Conservation (phyloP, 1,284 basidiomycete genomes). For the Cutaneotrichosporon daszewskae region DNA sequence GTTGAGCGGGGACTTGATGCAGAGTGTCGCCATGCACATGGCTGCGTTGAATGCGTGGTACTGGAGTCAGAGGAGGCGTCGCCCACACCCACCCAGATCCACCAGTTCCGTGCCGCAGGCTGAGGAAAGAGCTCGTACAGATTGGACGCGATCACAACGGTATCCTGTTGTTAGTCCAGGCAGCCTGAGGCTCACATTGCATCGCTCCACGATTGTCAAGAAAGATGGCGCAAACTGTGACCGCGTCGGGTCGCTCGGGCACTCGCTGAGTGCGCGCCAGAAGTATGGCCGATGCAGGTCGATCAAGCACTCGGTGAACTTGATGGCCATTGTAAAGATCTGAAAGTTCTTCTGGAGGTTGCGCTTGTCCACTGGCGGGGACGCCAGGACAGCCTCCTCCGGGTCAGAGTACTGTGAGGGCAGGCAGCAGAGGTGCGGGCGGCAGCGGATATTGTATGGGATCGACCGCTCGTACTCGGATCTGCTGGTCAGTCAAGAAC, state of each 20-base stretch:
- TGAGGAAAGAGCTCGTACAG: constrained; percentile 10
- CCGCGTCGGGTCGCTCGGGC: constrained; percentile 15
- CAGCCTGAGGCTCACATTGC: constrained; percentile 22
- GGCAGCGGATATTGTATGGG: constrained; percentile 21
- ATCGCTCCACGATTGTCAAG: constrained; percentile 26
- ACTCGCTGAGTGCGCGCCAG: constrained; percentile 20
- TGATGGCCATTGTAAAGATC: constrained; percentile 24
- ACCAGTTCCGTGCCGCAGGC: constrained; percentile 3
- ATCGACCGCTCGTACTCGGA: constrained; percentile 19
- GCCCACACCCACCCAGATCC: neutral
- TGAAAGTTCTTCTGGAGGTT: constrained; percentile 22
- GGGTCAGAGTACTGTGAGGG: constrained; percentile 19
- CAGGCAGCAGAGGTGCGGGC: constrained; percentile 15
- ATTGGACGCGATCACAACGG: constrained; percentile 8
- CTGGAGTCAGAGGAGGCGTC: neutral
- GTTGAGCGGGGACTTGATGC: constrained; percentile 10
- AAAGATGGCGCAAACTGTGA: constrained; percentile 19
- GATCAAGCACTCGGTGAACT: constrained; percentile 22
- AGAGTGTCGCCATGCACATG: constrained; percentile 6
- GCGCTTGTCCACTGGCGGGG: constrained; percentile 15
- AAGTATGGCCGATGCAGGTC: constrained; percentile 31
- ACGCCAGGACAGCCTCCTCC: constrained; percentile 9
- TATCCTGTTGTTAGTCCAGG: too few relatives aligned
- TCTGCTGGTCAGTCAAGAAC: constrained; percentile 3
- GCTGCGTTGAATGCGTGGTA: constrained; percentile 4